Conservation (phyloP, 768 basidiomycete species). For the Suillus decipiens region DNA sequence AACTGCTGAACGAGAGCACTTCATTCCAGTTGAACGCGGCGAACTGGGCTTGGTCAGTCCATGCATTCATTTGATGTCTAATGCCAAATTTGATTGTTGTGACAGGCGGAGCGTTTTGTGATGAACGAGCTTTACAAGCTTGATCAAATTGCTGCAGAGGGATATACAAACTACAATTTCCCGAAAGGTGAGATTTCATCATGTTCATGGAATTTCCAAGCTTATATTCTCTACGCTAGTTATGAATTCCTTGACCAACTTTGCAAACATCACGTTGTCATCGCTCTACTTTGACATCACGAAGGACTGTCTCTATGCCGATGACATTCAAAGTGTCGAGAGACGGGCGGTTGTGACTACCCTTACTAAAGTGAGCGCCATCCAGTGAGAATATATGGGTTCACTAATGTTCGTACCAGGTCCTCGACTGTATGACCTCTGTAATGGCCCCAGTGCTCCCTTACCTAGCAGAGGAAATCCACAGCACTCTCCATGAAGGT, state of each 20-base stretch:
- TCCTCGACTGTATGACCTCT: conserved; percentile 63
- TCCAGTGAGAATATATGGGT: conserved; percentile 1
- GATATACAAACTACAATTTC: conserved; percentile 78
- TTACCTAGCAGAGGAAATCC: conserved; percentile 88
- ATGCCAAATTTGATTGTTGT: neutral
- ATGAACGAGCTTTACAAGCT: conserved; percentile 81
- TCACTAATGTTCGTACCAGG: conserved; percentile 39
- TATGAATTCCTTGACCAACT: conserved; percentile 68
- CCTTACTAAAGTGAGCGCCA: conserved; percentile 58
- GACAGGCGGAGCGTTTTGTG: conserved; percentile 80
- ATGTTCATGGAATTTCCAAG: neutral
- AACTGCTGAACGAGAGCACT: conserved; percentile 12
- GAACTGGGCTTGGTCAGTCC: conserved; percentile 66
- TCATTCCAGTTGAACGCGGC: conserved; percentile 25
- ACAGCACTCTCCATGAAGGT: conserved; percentile 36
- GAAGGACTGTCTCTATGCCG: conserved; percentile 88
- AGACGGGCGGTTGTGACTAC: conserved; percentile 72
- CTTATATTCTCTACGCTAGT: conserved; percentile 46
- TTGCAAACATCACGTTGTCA: conserved; percentile 83
- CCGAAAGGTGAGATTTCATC: conserved; percentile 60
- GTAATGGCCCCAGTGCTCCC: conserved; percentile 87
- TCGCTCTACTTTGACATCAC: conserved; percentile 91
- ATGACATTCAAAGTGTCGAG: conserved; percentile 46
- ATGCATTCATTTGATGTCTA: neutral
- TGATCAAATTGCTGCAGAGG: conserved; percentile 64